phyloP scores from a whole-genome alignment of 2,329 filamentous ascomycete genomes.

The Fusarium sp. region DNA sequence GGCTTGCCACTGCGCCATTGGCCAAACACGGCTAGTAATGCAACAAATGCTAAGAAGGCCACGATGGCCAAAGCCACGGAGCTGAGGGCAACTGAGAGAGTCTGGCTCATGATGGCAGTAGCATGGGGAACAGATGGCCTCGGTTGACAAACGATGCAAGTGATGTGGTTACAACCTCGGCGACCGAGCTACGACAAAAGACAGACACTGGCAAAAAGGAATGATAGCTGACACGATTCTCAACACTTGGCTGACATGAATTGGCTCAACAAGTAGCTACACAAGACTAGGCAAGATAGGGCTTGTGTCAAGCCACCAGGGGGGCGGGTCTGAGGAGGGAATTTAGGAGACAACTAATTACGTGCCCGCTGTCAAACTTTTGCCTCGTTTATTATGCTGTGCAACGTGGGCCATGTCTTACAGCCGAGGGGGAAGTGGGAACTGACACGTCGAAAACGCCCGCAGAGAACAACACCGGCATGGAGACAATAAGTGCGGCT shows the following conservation, averaged over 20 bases:
- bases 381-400: neutral
- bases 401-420: neutral
- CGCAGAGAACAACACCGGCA: neutral
- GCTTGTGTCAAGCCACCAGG: neutral
- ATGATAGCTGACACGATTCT: too few relatives aligned
- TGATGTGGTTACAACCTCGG: neutral
- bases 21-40: slow-evolving; percentile 53
- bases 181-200: neutral
- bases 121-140: neutral
- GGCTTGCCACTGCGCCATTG: slow-evolving; percentile 53
- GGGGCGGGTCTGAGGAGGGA: neutral
- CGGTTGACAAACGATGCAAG: neutral
- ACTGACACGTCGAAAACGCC: neutral
- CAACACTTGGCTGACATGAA: neutral
- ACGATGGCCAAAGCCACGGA: slow-evolving; percentile 52
- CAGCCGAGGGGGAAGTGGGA: neutral
- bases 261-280: neutral
- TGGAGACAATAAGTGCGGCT: neutral
- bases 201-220: neutral
- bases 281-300: neutral
- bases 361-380: neutral
- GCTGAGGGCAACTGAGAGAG: slow-evolving; percentile 37
- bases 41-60: slow-evolving; percentile 43
- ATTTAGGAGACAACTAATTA: neutral
- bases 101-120: slow-evolving; percentile 2